A percentile compares a stretch with the other conserved stretches of the same genome.
Conservation (phyloP, 192 early-diverging fungal species). For the Spizellomyces sp. region DNA sequence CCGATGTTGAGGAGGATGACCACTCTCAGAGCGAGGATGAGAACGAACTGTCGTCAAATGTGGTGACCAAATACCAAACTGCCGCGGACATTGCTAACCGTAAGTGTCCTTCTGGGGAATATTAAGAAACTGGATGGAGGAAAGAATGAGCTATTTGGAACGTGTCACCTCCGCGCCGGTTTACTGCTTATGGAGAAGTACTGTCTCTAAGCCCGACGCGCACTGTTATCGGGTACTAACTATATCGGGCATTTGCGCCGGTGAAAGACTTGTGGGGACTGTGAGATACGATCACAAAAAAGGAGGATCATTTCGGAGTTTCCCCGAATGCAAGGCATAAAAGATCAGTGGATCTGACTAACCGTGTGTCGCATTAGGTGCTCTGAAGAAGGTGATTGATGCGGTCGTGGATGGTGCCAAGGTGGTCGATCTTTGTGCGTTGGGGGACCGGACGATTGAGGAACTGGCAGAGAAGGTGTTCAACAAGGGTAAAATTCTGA, state of each 20-base stretch:
- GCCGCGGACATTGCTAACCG: constrained; percentile 55
- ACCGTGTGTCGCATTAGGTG: constrained; percentile 46
- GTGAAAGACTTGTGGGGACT: not conserved
- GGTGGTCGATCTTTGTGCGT: constrained; percentile 82
- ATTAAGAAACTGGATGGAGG: no score
- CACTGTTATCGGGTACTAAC: not conserved
- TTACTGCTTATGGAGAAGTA: no score
- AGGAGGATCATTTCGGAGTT: not conserved
- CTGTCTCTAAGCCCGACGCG: no score
- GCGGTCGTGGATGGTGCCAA: constrained; percentile 78
- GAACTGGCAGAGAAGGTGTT: constrained; percentile 80
- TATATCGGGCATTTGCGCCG: not conserved
- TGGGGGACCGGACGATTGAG: constrained; percentile 83
- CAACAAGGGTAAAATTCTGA: constrained; percentile 73
- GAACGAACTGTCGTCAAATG: constrained; percentile 45
- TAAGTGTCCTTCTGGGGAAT: constrained; percentile 2
- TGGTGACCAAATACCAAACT: constrained; percentile 57
- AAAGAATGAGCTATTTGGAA: no score
- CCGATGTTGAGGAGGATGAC: constrained; percentile 17
- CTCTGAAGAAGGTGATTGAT: constrained; percentile 69
- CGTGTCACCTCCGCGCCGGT: no score
- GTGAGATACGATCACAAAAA: no score
- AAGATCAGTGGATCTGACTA: not conserved
- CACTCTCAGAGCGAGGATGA: constrained; percentile 30
- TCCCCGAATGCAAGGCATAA: not conserved